Conservation (phyloP, 495 filamentous ascomycete species). For the Tuber brumale region DNA sequence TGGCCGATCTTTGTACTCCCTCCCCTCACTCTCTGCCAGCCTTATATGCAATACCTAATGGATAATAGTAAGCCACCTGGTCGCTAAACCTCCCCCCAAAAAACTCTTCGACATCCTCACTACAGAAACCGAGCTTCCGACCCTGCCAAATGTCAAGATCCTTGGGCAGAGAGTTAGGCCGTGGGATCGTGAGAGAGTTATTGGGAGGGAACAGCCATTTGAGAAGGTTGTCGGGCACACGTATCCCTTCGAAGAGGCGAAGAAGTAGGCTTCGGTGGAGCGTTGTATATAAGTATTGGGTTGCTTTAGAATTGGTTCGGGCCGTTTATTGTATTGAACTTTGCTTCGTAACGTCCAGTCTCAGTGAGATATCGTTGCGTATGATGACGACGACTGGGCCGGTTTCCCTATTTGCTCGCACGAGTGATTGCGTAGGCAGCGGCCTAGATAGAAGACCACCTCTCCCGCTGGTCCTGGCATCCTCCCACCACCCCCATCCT, state of each 20-base stretch:
- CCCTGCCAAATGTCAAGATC: constrained; percentile 65
- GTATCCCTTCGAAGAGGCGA: constrained; percentile 25
- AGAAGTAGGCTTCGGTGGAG: background rate
- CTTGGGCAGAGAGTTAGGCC: constrained; percentile 54
- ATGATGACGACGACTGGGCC: background rate
- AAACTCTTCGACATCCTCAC: constrained; percentile 48
- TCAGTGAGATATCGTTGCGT: background rate
- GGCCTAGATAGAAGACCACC: background rate
- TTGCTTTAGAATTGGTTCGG: background rate
- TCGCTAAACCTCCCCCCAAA: constrained; percentile 55
- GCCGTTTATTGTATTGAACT: background rate
- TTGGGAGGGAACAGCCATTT: constrained; percentile 83
- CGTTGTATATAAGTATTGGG: constrained; percentile 5
- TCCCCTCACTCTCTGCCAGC: background rate
- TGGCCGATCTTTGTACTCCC: constrained; percentile 47
- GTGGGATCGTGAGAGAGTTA: constrained; percentile 62
- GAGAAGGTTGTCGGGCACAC: constrained; percentile 60
- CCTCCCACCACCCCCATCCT: background rate
- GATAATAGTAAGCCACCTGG: constrained; percentile 46
- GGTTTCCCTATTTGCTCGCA: background rate
- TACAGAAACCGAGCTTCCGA: constrained; percentile 44
- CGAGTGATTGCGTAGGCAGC: background rate
- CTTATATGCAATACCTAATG: background rate
- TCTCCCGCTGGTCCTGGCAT: too few species aligned
- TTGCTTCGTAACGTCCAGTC: background rate